Evolutionary conservation across 139 green algal genomes (phyloP).

Genomic region (Chlamydomonas incerta): DNA sequence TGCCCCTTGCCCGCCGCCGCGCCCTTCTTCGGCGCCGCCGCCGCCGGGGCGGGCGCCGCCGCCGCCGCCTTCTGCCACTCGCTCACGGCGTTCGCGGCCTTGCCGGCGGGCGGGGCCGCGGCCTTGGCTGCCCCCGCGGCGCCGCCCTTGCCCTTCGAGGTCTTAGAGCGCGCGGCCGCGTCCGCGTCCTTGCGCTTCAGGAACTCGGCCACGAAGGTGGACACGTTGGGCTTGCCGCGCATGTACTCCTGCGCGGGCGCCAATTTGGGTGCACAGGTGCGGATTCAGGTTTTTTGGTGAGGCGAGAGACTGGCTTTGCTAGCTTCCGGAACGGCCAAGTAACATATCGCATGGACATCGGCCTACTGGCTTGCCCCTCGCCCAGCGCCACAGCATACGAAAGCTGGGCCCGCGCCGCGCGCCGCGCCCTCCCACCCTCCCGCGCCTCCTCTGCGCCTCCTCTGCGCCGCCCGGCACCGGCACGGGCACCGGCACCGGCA

Average conservation of each 20-base stretch:
- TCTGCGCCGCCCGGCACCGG: no score
- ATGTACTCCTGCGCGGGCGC: slow-evolving; percentile 62
- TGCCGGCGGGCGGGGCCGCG: not conserved
- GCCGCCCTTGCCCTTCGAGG: slow-evolving; percentile 44
- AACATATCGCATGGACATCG: no score
- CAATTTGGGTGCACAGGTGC: no score
- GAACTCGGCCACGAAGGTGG: slow-evolving; percentile 87
- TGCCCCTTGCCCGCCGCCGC: not conserved
- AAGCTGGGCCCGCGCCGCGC: no score
- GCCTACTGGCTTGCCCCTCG: no score
- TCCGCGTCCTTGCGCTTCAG: slow-evolving; percentile 77
- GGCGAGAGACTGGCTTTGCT: not conserved
- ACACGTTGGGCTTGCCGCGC: slow-evolving; percentile 66
- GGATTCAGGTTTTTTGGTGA: no score
- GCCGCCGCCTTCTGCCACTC: slow-evolving; percentile 25
- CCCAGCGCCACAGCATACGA: no score
- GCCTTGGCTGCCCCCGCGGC: not conserved
- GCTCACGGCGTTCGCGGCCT: not conserved
- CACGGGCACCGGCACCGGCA: no score
- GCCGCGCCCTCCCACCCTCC: no score
- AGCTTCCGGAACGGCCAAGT: not conserved
- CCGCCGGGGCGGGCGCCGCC: not conserved
- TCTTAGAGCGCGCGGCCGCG: slow-evolving; percentile 40
- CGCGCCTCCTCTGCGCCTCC: no score
- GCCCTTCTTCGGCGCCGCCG: not conserved